Conservation (phyloP, 1,139 yeast species). For the Oligophagozyma castellii region DNA sequence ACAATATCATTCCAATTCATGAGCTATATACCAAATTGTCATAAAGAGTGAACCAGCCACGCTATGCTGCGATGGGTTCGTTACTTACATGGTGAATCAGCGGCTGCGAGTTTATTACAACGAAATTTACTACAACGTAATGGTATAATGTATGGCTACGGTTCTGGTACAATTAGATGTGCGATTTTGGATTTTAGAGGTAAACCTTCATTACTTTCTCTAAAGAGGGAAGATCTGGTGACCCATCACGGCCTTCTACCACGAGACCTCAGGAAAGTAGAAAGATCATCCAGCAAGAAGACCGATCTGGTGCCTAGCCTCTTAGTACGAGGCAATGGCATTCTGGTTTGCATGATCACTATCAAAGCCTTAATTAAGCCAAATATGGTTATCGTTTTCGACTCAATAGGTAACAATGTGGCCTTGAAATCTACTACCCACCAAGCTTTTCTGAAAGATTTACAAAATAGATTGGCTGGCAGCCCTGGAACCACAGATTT, state of each 20-base stretch:
- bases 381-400: conserved; percentile 55
- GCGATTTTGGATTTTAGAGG: conserved; percentile 51
- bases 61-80: no score
- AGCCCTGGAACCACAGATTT: conserved; percentile 20
- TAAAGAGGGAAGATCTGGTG: conserved; percentile 40
- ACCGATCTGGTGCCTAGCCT: conserved; percentile 49
- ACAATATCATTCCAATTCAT: no score
- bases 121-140: conserved; percentile 27
- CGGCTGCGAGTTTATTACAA: conserved; percentile 24
- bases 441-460: conserved; percentile 18
- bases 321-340: conserved; percentile 47
- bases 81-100: not conserved
- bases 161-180: conserved; percentile 30
- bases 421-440: conserved; percentile 22
- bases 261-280: conserved; percentile 40
- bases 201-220: conserved; percentile 38
- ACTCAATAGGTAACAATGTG: conserved; percentile 24
- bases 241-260: conserved; percentile 23
- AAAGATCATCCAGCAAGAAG: conserved; percentile 39
- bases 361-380: conserved; percentile 58
- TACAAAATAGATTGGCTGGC: conserved; percentile 13
- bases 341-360: conserved; percentile 50
- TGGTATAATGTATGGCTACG: conserved; percentile 21
- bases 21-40: no score
- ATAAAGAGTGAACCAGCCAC: no score